Base-by-base conservation (phyloP, 2,329 filamentous ascomycete species). In the Eurotiales sp. region DNA sequence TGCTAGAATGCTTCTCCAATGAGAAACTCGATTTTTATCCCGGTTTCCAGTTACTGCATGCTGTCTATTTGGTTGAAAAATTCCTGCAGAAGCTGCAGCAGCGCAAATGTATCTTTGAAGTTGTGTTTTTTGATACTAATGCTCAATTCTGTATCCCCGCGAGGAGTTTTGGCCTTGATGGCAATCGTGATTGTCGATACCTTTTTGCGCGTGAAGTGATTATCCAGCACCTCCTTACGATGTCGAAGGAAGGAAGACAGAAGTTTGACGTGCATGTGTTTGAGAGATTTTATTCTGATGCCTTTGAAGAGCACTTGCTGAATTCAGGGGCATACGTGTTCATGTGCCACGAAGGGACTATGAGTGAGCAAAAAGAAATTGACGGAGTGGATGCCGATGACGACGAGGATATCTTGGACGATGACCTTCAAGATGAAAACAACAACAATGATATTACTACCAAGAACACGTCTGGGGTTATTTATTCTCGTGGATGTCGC, bases 321-420 rank as follows among this genome's bases (percentile, higher is more conserved):
- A 61, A 64, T 1, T 75, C 77, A 21, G 77, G 81, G 0, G 71
- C 83, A 3, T 84, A 87, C 61, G 88, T 90, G 58, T 68, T 89
- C 47, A 79, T 90, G 72, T 81, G 79, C 47, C 84, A 87, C 57
- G 83, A 88, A 62, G 85, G 84, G 15, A 59, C 67, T 7, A 23
- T 21, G 8, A 21, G 22, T 23, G 29, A 45, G 23, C 32, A 11
- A 7, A 15, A 34, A 12, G 6, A 23, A n/a, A 21, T 19, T 7
- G 15, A 34, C 27, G 29, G 32, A 11, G 19, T 27, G 23, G 21
- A 34, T 22, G 8, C 27, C 27, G 50, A 52, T 14, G 49, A 50
- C 12, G 51, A 44, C 23, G 15, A 15, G 11, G 40, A 42, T 2
- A 3, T 39, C 21, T 22, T 14, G 36, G 36, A 39, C 36, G n/a